Percentiles rank a stretch among this genome's conserved stretches.
Evolutionary conservation across 345 rosid genomes (phyloP).

Genomic region (Eucalyptus albens): DNA sequence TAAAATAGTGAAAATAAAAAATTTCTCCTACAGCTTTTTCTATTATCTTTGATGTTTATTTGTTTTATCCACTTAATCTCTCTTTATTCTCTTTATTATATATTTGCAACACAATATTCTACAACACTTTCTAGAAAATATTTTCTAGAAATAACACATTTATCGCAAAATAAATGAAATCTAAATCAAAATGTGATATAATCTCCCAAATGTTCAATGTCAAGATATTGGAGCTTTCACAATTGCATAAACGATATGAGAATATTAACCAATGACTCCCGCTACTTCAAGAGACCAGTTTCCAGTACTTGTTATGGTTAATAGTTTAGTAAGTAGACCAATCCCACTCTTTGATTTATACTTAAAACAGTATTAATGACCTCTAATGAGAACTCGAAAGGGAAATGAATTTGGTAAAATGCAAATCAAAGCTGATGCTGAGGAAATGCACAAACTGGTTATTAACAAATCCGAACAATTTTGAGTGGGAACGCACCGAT

Average conservation of each 20-base stretch:
- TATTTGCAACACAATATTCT: too few relatives aligned
- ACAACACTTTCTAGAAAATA: too few relatives aligned
- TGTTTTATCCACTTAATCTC: too few relatives aligned
- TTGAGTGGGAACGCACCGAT: fast-evolving
- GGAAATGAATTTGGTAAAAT: not conserved
- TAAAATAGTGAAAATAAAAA: too few relatives aligned
- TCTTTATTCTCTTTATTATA: too few relatives aligned
- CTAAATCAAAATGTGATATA: not conserved
- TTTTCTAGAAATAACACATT: too few relatives aligned
- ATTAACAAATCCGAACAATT: not conserved
- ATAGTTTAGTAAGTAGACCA: not conserved
- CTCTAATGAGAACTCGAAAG: not conserved
- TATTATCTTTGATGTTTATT: too few relatives aligned
- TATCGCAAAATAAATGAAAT: too few relatives aligned
- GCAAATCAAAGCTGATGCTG: not conserved
- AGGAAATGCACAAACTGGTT: not conserved
- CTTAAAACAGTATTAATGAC: not conserved
- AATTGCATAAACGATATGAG: not conserved
- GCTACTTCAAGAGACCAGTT: not conserved
- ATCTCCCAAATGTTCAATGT: not conserved
- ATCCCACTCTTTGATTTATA: not conserved
- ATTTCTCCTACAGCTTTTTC: too few relatives aligned
- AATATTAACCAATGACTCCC: not conserved
- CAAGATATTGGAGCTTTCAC: not conserved
- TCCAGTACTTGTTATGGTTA: not conserved